Conservation (phyloP, 225 moss, liverwort and hornwort genomes). For the Pseudisothecium myosuroides region DNA sequence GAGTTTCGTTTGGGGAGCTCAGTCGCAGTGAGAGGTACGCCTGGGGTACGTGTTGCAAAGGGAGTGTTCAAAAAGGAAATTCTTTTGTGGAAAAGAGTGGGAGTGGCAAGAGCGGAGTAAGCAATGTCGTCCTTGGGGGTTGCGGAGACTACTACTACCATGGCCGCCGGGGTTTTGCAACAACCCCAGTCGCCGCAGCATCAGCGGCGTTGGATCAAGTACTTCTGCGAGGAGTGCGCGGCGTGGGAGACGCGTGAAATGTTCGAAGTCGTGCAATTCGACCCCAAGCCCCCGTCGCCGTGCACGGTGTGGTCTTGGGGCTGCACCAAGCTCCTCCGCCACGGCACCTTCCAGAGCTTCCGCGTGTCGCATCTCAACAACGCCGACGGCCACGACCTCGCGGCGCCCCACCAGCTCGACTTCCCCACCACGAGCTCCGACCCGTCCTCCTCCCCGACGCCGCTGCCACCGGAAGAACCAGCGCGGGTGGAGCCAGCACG, state of each 20-base stretch:
- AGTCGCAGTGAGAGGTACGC: background rate
- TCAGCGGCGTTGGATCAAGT: constrained; percentile 40
- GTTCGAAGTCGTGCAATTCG: constrained; percentile 22
- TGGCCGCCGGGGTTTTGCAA: background rate
- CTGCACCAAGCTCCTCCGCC: constrained; percentile 26
- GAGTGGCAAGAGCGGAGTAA: background rate
- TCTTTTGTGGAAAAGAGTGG: background rate
- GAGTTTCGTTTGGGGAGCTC: background rate
- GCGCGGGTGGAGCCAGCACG: background rate
- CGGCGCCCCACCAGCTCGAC: constrained; percentile 17
- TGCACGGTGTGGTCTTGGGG: constrained; percentile 38
- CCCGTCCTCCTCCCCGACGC: background rate
- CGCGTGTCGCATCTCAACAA: constrained; percentile 12
- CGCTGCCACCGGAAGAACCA: background rate
- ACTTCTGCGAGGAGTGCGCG: constrained; percentile 36
- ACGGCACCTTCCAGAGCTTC: constrained; percentile 27
- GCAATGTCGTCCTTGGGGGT: constrained; percentile 11
- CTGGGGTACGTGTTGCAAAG: background rate
- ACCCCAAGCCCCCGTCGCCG: background rate
- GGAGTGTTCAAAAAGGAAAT: background rate
- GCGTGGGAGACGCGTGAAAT: constrained; percentile 41
- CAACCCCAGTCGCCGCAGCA: background rate
- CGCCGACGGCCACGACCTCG: constrained; percentile 26
- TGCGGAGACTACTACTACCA: background rate
- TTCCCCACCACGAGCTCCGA: background rate